Percentiles rank a stretch among this genome's conserved stretches.
phyloP scores from a whole-genome alignment of 345 rosid genomes.

The Euphorbia peplus region DNA sequence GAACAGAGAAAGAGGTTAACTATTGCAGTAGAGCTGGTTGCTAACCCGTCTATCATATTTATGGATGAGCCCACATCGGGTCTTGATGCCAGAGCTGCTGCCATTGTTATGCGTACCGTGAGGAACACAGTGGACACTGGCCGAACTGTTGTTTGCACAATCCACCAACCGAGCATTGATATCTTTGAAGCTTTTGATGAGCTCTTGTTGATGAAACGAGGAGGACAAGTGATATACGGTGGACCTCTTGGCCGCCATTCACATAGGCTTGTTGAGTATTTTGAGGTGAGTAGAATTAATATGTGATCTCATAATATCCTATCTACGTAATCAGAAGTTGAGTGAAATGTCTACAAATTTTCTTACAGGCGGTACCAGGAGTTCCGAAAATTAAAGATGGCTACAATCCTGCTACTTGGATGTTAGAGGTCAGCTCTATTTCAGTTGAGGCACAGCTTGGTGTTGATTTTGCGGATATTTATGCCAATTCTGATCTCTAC shows the following conservation, averaged over 20 bases:
- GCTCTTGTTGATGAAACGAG: conserved; percentile 22
- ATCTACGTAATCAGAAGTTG: too few relatives aligned
- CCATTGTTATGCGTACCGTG: conserved; percentile 78
- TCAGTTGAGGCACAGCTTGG: conserved; percentile 19
- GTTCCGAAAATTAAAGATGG: conserved; percentile 23
- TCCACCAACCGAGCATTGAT: conserved; percentile 91
- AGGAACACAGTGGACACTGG: conserved; percentile 87
- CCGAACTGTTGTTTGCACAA: conserved; percentile 82
- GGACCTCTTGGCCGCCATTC: conserved; percentile 19
- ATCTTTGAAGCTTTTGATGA: conserved; percentile 84
- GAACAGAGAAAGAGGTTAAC: conserved; percentile 74
- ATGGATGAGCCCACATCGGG: conserved; percentile 91
- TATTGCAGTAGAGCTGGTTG: conserved; percentile 72
- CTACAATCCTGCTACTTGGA: conserved; percentile 32
- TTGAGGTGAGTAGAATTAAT: not conserved
- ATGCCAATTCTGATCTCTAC: conserved; percentile 19
- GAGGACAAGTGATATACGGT: conserved; percentile 19
- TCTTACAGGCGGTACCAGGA: conserved; percentile 14
- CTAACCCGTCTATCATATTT: conserved; percentile 74
- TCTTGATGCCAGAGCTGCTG: conserved; percentile 87
- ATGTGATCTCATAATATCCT: too few relatives aligned
- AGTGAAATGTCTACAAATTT: not conserved
- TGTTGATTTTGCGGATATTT: conserved; percentile 26
- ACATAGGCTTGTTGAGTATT: conserved; percentile 17
- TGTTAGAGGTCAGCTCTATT: conserved; percentile 22